A percentile compares a stretch with the other conserved stretches of the same genome.
These are phyloP conservation scores for Pythium rhizo-oryzae DNA, from an alignment of 352 stramenopile genomes.

Conservation along the genomic window DNA sequence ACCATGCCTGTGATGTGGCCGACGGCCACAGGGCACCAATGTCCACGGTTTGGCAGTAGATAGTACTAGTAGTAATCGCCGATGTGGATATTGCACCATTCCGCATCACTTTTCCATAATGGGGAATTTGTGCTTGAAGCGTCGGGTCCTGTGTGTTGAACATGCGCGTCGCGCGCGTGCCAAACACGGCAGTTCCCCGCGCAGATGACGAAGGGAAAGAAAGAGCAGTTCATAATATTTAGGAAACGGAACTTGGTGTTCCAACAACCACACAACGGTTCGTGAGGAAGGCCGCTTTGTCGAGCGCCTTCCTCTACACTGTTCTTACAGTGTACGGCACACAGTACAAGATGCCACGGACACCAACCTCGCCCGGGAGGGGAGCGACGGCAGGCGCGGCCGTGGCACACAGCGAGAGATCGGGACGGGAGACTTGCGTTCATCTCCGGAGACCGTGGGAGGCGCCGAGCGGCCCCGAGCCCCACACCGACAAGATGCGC, in stretches of 20 bases:
- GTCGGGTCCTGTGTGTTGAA: neutral
- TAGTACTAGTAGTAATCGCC: no score
- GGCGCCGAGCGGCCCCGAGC: constrained; percentile 6
- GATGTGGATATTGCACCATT: no score
- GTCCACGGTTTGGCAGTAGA: no score
- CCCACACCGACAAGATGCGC: constrained; percentile 13
- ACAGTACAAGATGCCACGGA: constrained; percentile 4
- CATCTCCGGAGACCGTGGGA: constrained; percentile 13
- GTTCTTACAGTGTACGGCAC: constrained; percentile 17
- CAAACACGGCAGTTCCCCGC: neutral
- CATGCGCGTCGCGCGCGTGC: no score
- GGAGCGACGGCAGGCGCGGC: neutral
- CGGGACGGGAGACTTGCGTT: neutral
- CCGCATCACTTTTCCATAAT: no score
- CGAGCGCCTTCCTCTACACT: neutral
- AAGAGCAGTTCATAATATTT: constrained; percentile 17
- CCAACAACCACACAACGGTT: constrained; percentile 5
- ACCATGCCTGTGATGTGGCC: no score
- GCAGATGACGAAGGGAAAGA: neutral
- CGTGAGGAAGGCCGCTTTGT: neutral
- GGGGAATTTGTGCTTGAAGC: neutral
- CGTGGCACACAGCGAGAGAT: neutral
- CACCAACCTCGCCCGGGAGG: no score
- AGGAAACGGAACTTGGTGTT: neutral
- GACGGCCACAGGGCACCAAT: neutral